Evolutionary conservation across 2,329 filamentous ascomycete species (phyloP).

Genomic region (Myriangium duriaei): DNA sequence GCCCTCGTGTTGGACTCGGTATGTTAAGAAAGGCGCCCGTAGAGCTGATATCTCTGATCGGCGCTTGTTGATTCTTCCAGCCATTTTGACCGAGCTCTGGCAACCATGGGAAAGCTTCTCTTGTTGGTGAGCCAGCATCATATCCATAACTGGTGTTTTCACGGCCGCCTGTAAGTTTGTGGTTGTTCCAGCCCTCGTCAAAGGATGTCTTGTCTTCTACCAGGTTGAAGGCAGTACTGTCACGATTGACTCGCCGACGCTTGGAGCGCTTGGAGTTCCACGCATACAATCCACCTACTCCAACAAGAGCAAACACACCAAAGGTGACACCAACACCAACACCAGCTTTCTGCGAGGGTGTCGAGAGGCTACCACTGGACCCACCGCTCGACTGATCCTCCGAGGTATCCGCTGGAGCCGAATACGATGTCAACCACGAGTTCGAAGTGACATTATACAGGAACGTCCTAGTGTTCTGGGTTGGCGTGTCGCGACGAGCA

Average conservation of each 20-base stretch:
- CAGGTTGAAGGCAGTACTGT: slow-evolving; percentile 7
- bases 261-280: slow-evolving; percentile 33
- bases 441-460: slow-evolving; percentile 52
- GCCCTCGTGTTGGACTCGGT: slow-evolving; percentile 35
- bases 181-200: slow-evolving; percentile 11
- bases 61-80: slow-evolving; percentile 8
- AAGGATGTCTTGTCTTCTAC: slow-evolving; percentile 3
- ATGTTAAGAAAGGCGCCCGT: slow-evolving; percentile 36
- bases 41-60: slow-evolving; percentile 26
- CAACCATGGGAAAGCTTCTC: slow-evolving; percentile 12
- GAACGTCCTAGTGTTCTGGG: slow-evolving; percentile 34
- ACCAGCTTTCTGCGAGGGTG: slow-evolving; percentile 33
- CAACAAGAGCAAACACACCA: slow-evolving; percentile 30
- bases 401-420: slow-evolving; percentile 21
- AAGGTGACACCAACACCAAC: slow-evolving; percentile 33
- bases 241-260: slow-evolving; percentile 23
- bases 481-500: slow-evolving; percentile 24
- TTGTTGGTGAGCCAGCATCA: slow-evolving; percentile 8
- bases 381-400: slow-evolving; percentile 16
- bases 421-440: slow-evolving; percentile 46
- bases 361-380: slow-evolving; percentile 27
- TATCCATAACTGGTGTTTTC: slow-evolving; percentile 9
- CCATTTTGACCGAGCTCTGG: slow-evolving; percentile 4
- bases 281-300: slow-evolving; percentile 32
- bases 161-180: slow-evolving; percentile 6